Evolutionary conservation across 768 basidiomycete genomes (phyloP).

Genomic region (Lanmaoa rubissima): DNA sequence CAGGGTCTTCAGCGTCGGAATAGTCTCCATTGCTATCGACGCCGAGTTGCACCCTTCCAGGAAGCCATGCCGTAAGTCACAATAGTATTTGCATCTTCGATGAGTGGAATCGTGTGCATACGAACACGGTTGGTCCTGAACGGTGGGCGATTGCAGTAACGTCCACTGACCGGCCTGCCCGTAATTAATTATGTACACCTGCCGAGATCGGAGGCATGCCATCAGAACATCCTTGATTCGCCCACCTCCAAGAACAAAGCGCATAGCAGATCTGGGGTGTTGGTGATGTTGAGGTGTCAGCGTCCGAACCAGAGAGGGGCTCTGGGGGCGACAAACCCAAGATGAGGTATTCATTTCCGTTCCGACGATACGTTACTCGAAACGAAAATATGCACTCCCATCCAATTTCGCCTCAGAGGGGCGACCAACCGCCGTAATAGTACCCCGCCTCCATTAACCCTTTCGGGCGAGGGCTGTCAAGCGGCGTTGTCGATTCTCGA

Average conservation of each 20-base stretch:
- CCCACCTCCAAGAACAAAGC: background rate
- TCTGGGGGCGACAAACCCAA: background rate
- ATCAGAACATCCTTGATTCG: background rate
- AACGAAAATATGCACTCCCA: background rate
- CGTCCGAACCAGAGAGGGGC: background rate
- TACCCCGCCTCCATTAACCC: background rate
- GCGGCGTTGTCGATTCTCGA: background rate
- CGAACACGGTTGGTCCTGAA: background rate
- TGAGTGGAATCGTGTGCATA: background rate
- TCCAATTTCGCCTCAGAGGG: background rate
- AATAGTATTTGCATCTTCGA: background rate
- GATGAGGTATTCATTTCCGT: conserved; percentile 13
- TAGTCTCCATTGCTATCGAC: background rate
- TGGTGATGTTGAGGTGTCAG: background rate
- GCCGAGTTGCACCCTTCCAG: too few species aligned
- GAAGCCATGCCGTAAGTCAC: background rate
- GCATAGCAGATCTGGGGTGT: background rate
- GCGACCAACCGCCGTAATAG: background rate
- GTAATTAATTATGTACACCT: background rate
- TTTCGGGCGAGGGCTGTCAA: background rate
- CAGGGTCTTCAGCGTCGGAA: background rate
- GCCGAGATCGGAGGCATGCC: background rate
- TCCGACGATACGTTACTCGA: background rate
- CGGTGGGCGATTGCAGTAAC: background rate
- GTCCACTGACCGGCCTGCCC: background rate